Evolutionary conservation across 2,329 filamentous ascomycete genomes (phyloP).

Genomic region (Fusarium duplospermum): DNA sequence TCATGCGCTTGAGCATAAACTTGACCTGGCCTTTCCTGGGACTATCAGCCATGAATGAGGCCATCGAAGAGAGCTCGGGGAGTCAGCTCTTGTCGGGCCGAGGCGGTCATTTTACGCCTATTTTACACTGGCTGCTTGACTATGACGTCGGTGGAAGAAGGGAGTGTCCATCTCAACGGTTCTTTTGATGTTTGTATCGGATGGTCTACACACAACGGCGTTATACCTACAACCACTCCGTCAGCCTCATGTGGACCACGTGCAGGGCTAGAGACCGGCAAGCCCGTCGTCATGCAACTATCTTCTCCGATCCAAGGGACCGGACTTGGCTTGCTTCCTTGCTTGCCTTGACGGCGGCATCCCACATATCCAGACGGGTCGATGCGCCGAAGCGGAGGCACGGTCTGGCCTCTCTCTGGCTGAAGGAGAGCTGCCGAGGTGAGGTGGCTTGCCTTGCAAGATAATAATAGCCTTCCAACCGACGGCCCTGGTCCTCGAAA

Average conservation of each 20-base stretch:
- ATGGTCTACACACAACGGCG: neutral
- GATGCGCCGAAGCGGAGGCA: slow-evolving; percentile 11
- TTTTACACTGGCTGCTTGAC: neutral
- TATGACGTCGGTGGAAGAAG: slow-evolving; percentile 11
- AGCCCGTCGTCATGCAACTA: slow-evolving; percentile 5
- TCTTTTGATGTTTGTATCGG: neutral
- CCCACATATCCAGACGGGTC: slow-evolving; percentile 8
- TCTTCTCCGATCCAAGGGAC: slow-evolving; percentile 8
- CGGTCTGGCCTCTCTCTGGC: neutral
- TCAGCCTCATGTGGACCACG: slow-evolving; percentile 24
- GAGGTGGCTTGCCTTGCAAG: neutral
- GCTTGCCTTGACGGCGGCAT: slow-evolving; percentile 6
- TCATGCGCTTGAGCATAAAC: neutral
- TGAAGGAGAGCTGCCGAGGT: neutral
- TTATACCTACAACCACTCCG: neutral
- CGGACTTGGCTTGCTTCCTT: neutral
- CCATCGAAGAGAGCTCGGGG: neutral
- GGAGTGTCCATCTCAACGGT: neutral
- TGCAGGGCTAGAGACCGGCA: slow-evolving; percentile 16
- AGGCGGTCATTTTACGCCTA: neutral
- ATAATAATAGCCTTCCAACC: slow-evolving; percentile 28
- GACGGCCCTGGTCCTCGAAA: neutral
- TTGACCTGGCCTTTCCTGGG: neutral
- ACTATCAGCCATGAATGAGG: neutral
- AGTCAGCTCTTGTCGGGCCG: neutral